phyloP scores from a whole-genome alignment of 169 alveolate species.

The Amoebophrya sp. region DNA sequence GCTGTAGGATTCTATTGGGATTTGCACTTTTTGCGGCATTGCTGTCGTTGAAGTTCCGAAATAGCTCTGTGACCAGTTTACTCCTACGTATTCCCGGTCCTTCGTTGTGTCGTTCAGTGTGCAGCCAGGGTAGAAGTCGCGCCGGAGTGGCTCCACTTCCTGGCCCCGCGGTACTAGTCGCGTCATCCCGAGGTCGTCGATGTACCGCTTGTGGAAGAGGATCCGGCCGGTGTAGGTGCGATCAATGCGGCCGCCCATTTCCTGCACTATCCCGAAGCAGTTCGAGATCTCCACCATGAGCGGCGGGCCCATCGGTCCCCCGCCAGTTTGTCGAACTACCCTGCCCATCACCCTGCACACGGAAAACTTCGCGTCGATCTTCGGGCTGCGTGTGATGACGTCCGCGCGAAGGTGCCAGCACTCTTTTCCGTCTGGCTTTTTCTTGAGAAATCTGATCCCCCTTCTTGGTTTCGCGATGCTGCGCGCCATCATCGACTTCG shows the following conservation, averaged over 20 bases:
- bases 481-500: not conserved
- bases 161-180: not conserved
- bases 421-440: not conserved
- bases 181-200: not conserved
- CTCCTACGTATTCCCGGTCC: not conserved
- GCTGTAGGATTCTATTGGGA: not conserved
- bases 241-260: not conserved
- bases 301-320: not conserved
- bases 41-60: not conserved
- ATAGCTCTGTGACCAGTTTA: not conserved
- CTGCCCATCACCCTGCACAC: not conserved
- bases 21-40: not conserved
- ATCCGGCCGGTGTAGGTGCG: not conserved
- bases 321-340: not conserved
- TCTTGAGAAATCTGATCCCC: not conserved
- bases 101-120: not conserved
- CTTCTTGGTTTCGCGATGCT: not conserved
- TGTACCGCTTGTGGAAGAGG: not conserved
- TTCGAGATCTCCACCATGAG: not conserved
- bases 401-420: not conserved
- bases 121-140: constrained; percentile 22
- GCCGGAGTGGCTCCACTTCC: not conserved
- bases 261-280: not conserved
- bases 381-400: not conserved
- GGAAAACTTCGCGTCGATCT: not conserved